Evolutionary conservation across 305 asterid genomes (phyloP).

Genomic region (Fraxinus dipetala): DNA sequence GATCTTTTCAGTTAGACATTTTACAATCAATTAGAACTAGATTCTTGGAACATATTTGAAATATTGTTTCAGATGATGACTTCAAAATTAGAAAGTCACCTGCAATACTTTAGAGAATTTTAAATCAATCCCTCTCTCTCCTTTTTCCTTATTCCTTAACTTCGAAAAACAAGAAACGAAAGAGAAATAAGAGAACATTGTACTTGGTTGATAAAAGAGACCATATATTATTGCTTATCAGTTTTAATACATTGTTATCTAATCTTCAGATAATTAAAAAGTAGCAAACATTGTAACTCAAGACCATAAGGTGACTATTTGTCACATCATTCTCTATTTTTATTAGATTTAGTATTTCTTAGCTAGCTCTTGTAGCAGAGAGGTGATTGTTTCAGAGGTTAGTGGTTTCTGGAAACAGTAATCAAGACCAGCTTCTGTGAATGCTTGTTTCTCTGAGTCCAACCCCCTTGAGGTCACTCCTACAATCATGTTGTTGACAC

Average conservation of each 20-base stretch:
- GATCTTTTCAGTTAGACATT: not conserved
- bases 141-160: not conserved
- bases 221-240: not conserved
- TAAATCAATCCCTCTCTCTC: not conserved
- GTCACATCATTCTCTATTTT: not conserved
- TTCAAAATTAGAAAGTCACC: not conserved
- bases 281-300: not conserved
- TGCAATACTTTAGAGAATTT: not conserved
- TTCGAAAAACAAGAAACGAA: not conserved
- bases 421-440: slow-evolving; percentile 46
- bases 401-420: slow-evolving; percentile 40
- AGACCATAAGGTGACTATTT: not conserved
- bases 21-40: not conserved
- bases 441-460: slow-evolving; percentile 30
- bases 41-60: not conserved
- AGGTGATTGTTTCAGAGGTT: not conserved
- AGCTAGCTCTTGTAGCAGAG: slow-evolving; percentile 28
- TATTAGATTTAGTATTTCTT: slow-evolving; percentile 14
- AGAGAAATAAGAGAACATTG: not conserved
- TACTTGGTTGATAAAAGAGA: not conserved
- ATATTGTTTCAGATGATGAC: not conserved
- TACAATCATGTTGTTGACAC: slow-evolving; percentile 43
- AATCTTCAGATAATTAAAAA: not conserved
- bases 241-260: not conserved
- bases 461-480: slow-evolving; percentile 33